Evolutionary conservation across 352 stramenopile genomes (phyloP), one percentile per base, ranked within the genome.

Genomic region (Pythium phragmitis): DNA sequence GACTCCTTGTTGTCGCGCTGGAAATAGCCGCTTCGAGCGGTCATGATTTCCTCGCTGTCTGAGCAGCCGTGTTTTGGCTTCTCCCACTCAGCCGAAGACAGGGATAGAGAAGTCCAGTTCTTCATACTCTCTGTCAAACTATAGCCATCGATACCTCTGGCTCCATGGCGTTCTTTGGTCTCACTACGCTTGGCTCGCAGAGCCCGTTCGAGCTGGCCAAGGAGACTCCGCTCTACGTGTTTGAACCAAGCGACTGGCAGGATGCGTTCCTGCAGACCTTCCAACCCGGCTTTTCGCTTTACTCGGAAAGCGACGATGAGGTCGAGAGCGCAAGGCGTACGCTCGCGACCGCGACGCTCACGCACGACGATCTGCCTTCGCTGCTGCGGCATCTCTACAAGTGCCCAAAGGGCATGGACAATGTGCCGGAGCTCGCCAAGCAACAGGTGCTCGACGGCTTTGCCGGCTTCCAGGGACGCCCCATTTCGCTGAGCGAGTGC

Each of bases 111-210:
- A 30, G 26, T 42, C 37, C 37, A 42, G 37, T 42, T 42, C 37
- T 6, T 16, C 37, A 42, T 26, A 49, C n/a, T 49, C 43, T 49
- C 4, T 5, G 26, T 5, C 26, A 30, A 30, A 30, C 5, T 26
- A 4, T 17, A 3, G 7, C 43, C 12, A 12, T 23, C 43, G 4
- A 19, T 12, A 49, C 43, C 43, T 23, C 43, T 3, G 14, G 43
- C 39, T 19, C n/a, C 17, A 89, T 89, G 79, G 69, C 77, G 34
- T 91, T 89, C 76, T 89, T 91, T 54, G 79, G 81, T 1, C 69
- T 91, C 46, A 91, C 79, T 3, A 55, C 63, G 5, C 69, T 88
- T 26, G 81, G 81, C 30, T 83, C 81, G 9, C 79, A 88, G 57
- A 79, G 69, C 46, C 67, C 77, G 23, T 88, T 91, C 60, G 81